Conservation (phyloP, 768 basidiomycete species). For the Sarcodon sp. region DNA sequence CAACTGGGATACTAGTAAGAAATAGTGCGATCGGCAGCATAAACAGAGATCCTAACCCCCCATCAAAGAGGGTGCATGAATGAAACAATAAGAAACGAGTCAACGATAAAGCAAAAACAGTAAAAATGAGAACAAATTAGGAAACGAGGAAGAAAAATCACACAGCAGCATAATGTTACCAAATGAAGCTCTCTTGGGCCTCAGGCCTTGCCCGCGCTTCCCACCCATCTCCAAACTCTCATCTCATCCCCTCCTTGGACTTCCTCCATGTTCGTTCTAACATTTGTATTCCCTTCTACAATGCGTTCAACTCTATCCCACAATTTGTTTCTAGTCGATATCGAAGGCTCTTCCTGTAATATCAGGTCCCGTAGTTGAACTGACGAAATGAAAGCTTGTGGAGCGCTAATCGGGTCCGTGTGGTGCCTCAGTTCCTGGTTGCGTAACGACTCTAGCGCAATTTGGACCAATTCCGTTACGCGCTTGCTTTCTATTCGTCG, state of each 20-base stretch:
- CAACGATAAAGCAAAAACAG: constrained; percentile 4
- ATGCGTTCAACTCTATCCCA: constrained; percentile 79
- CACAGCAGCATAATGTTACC: no score
- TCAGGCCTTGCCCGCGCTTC: constrained; percentile 22
- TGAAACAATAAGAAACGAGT: neutral
- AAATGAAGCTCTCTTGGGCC: constrained; percentile 2
- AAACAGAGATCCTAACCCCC: no score
- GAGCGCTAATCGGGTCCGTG: constrained; percentile 63
- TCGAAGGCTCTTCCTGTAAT: constrained; percentile 70
- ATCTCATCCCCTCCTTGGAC: constrained; percentile 76
- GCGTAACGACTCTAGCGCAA: constrained; percentile 67
- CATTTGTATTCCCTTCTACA: constrained; percentile 87
- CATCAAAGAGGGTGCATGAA: neutral
- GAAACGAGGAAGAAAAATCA: neutral
- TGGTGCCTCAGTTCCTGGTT: constrained; percentile 78
- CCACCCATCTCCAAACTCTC: constrained; percentile 89
- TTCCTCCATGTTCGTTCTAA: constrained; percentile 76
- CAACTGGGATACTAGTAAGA: no score
- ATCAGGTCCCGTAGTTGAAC: constrained; percentile 82
- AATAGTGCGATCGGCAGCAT: no score
- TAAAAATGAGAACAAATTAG: constrained; percentile 5
- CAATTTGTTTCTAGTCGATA: constrained; percentile 40
- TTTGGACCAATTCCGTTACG: constrained; percentile 63
- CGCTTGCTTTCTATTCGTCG: constrained; percentile 48
- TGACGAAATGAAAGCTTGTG: constrained; percentile 71